phyloP scores from a whole-genome alignment of 768 basidiomycete species.

The Rubroboletus satanas region DNA sequence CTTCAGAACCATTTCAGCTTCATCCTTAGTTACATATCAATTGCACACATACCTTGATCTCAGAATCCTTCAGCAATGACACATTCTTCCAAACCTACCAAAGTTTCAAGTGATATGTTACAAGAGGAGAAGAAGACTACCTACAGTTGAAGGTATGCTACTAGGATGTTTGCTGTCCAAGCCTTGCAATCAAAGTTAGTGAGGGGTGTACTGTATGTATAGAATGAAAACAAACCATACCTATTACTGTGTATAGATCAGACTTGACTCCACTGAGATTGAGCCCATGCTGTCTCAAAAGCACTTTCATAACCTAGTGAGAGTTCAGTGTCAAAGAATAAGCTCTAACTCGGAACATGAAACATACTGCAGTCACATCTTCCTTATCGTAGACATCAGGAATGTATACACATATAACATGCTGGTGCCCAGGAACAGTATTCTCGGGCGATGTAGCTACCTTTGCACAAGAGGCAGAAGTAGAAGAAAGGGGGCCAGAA shows the following conservation, averaged over 20 bases:
- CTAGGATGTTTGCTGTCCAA: slow-evolving; percentile 76
- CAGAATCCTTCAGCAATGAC: slow-evolving; percentile 52
- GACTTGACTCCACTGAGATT: slow-evolving; percentile 69
- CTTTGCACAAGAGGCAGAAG: slow-evolving; percentile 54
- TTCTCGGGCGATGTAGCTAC: slow-evolving; percentile 59
- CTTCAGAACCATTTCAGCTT: slow-evolving; percentile 31
- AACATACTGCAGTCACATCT: slow-evolving; percentile 48
- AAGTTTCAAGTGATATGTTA: neutral
- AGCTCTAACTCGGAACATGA: slow-evolving; percentile 1
- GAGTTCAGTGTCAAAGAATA: neutral
- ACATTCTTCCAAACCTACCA: slow-evolving; percentile 65
- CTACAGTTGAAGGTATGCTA: slow-evolving; percentile 66
- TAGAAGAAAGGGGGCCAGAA: slow-evolving; percentile 58
- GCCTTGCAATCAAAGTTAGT: slow-evolving; percentile 36
- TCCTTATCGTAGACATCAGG: slow-evolving; percentile 68
- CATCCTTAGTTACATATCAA: neutral
- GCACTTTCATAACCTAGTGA: slow-evolving; percentile 58
- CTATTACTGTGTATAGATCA: slow-evolving; percentile 61
- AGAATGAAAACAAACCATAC: slow-evolving; percentile 30
- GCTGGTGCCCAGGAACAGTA: slow-evolving; percentile 49
- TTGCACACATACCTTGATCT: slow-evolving; percentile 52
- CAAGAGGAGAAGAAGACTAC: slow-evolving; percentile 11
- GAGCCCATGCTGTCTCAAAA: slow-evolving; percentile 62
- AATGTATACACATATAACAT: slow-evolving; percentile 68
- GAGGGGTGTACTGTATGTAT: neutral